Base-by-base conservation (phyloP, 805 yeast genomes). In the Nakazawaea wickerhamii region DNA sequence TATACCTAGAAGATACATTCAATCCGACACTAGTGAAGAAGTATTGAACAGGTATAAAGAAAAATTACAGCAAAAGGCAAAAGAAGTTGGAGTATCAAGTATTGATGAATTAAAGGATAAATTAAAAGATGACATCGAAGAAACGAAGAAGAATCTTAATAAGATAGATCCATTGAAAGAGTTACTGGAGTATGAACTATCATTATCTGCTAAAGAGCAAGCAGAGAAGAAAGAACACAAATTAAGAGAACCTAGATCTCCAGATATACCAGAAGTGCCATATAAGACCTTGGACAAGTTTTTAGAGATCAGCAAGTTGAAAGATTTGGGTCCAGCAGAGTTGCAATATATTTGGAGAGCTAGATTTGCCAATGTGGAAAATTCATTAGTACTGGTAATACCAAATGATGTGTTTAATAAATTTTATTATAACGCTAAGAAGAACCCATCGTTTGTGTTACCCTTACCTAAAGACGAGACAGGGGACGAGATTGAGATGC, bases 281-380 rank as follows among this genome's bases (percentile, higher is more conserved):
- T 85, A 72, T 63, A 88, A 88, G 61, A 79, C 86, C 0, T 66
- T 93, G 41, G 68, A 73, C 35, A 77, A 90, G 1, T 91, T 68
- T 59, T 60, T 93, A 31, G 89, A 86, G 43, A 67, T 78, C 6
- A 84, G 74, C 1, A 90, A 88, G 58, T 50, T 87, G 37, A 46
- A 62, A 38, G 70, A 67, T 4, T 71, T 90, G 40, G 72, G 77
- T 0, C 52, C 59, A 3, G 70, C 73, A 48, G 95, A 87, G 53
- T 67, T 91, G 40, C 95, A 85, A 53, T 72, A 75, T 52, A 64
- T 93, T 15, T 93, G 99, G 99, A 79, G 86, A 58, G 88, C 95
- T 0, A 75, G 96, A 50, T 90, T 90, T 64, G 75, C 75, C 34
- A 59, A 63, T 45, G 75, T 75, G 45, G 81, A 78, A 5, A 64